A percentile compares a stretch with the other conserved stretches of the same genome.
These are phyloP conservation scores for Toxoplasma gondii DNA, from an alignment of 169 alveolate genomes.

Conservation along the genomic window DNA sequence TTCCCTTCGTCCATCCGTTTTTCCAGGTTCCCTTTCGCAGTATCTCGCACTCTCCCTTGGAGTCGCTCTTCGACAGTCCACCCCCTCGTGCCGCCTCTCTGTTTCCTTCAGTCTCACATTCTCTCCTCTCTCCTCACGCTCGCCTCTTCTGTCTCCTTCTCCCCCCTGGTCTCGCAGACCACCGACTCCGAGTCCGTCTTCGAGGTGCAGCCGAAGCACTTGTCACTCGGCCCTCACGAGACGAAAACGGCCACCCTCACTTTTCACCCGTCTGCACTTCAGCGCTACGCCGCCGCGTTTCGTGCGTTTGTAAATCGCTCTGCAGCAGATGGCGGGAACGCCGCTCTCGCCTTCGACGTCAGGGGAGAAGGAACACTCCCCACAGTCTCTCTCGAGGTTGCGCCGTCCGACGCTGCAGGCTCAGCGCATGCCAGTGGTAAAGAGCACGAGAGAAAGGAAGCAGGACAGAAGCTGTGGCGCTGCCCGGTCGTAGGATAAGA, in stretches of 20 bases:
- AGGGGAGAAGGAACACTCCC: conserved; percentile 96
- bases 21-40: no score
- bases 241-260: conserved; percentile 83
- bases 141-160: not conserved
- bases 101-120: no score
- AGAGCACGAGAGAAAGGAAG: no score
- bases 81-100: no score
- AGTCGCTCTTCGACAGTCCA: no score
- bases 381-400: conserved; percentile 77
- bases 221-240: conserved; percentile 90
- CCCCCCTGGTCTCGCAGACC: conserved; percentile 12
- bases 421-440: no score
- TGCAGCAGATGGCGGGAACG: conserved; percentile 81
- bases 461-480: no score
- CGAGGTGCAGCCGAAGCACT: conserved; percentile 84
- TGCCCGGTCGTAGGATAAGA: no score
- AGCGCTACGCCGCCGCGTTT: conserved; percentile 88
- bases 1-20: no score
- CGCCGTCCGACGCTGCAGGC: not conserved
- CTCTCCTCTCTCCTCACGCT: not conserved
- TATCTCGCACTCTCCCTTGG: no score
- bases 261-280: conserved; percentile 90
- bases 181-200: conserved; percentile 84
- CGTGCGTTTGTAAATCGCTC: conserved; percentile 90
- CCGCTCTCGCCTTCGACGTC: conserved; percentile 86